These are phyloP conservation scores for Xylaria venustula DNA, from an alignment of 495 filamentous ascomycete species.

Conservation along the genomic window DNA sequence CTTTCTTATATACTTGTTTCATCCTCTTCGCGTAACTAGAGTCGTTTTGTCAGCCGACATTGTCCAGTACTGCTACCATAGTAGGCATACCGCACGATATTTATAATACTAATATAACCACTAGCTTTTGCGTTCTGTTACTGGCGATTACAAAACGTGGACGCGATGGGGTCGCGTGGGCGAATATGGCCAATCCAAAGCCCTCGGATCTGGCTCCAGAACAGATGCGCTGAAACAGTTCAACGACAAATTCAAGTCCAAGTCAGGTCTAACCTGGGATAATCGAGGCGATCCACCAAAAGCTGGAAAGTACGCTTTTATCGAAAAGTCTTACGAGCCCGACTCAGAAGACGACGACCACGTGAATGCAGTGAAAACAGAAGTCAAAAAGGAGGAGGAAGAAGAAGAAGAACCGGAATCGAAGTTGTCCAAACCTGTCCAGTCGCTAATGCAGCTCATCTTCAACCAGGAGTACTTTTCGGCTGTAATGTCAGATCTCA, in stretches of 20 bases:
- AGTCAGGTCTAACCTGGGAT: slow-evolving; percentile 68
- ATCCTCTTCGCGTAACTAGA: neutral
- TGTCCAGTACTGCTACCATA: neutral
- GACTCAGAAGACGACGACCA: slow-evolving; percentile 64
- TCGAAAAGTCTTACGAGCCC: slow-evolving; percentile 65
- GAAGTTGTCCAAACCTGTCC: slow-evolving; percentile 56
- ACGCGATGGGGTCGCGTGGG: slow-evolving; percentile 81
- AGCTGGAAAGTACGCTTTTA: slow-evolving; percentile 70
- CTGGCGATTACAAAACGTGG: slow-evolving; percentile 52
- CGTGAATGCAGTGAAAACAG: slow-evolving; percentile 21
- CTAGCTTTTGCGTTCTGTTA: slow-evolving; percentile 36
- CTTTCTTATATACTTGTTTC: neutral
- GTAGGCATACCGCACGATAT: neutral
- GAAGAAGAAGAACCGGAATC: slow-evolving; percentile 45
- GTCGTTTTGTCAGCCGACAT: neutral
- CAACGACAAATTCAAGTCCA: slow-evolving; percentile 74
- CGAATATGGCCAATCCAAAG: slow-evolving; percentile 60
- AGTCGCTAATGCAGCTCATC: slow-evolving; percentile 72
- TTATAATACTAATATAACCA: slow-evolving; percentile 9
- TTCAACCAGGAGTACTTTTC: slow-evolving; percentile 73
- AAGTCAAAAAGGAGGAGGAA: slow-evolving; percentile 31
- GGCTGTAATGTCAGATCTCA: slow-evolving; percentile 63
- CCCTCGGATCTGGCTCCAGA: slow-evolving; percentile 43
- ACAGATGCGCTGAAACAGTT: slow-evolving; percentile 53
- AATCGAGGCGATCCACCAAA: slow-evolving; percentile 59